phyloP scores from a whole-genome alignment of 805 yeast genomes.

The Schwanniomyces pseudopolymorphus region DNA sequence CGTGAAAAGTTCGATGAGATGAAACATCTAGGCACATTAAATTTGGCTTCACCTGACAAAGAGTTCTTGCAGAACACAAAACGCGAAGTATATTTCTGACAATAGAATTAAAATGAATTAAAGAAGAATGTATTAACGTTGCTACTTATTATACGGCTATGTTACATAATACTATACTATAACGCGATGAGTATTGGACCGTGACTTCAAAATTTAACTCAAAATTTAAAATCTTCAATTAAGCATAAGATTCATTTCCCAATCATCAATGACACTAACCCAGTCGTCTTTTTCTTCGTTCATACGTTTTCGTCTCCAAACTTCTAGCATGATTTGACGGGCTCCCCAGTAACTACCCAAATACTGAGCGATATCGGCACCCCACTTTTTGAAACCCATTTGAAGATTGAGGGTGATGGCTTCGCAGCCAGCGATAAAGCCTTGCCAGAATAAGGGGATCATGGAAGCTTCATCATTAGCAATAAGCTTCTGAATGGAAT shows the following conservation, averaged over 20 bases:
- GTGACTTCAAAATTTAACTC: not conserved
- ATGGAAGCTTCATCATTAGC: conserved; percentile 56
- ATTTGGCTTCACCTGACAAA: not conserved
- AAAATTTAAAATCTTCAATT: conserved; percentile 24
- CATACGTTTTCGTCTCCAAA: conserved; percentile 71
- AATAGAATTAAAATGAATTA: not conserved
- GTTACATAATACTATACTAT: not conserved
- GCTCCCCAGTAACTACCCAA: conserved; percentile 84
- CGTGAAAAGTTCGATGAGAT: not conserved
- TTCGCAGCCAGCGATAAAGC: conserved; percentile 84
- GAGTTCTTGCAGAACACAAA: not conserved
- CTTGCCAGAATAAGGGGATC: conserved; percentile 85
- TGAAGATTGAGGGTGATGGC: conserved; percentile 60
- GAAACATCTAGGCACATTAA: not conserved
- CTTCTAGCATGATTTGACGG: conserved; percentile 79
- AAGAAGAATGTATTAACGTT: not conserved
- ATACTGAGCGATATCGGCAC: conserved; percentile 54
- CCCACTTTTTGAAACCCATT: conserved; percentile 71
- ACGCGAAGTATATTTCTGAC: not conserved
- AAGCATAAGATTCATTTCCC: conserved; percentile 85
- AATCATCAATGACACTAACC: conserved; percentile 76
- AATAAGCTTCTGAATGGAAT: conserved; percentile 58
- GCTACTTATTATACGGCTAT: not conserved
- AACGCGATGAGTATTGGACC: not conserved
- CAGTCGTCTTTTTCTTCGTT: conserved; percentile 64